phyloP scores from a whole-genome alignment of 2,329 filamentous ascomycete genomes.

The Monilinia aucupariae region DNA sequence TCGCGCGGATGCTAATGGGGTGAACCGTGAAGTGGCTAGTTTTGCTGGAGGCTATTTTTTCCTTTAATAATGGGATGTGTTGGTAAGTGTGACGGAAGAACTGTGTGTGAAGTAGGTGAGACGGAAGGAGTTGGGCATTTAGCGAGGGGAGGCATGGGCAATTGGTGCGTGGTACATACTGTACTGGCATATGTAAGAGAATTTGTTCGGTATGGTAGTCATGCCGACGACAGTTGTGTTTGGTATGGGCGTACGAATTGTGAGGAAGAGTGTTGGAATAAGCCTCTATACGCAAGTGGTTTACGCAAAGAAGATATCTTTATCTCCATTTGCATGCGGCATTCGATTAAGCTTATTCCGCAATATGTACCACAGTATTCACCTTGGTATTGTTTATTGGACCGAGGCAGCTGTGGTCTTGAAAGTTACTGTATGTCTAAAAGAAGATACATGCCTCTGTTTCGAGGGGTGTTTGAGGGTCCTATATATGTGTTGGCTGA shows the following conservation, averaged over 20 bases:
- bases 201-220: background rate
- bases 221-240: background rate
- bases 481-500: background rate
- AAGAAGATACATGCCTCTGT: background rate
- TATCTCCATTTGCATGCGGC: background rate
- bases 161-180: background rate
- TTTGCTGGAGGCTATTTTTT: background rate
- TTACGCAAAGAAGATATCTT: background rate
- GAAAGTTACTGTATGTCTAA: background rate
- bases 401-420: background rate
- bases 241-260: too few relatives aligned
- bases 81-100: background rate
- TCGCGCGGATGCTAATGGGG: background rate
- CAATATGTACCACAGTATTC: background rate
- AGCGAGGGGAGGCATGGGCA: background rate
- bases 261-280: background rate
- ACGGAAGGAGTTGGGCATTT: background rate
- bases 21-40: background rate
- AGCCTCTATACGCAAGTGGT: background rate
- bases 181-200: background rate
- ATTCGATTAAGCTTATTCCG: slow-evolving; percentile 7
- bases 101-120: background rate
- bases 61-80: background rate
- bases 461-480: background rate
- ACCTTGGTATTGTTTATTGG: background rate